Evolutionary conservation across 371 early-diverging fungal genomes (phyloP).

Genomic region (Amoeboaphelidium protococcarum): DNA sequence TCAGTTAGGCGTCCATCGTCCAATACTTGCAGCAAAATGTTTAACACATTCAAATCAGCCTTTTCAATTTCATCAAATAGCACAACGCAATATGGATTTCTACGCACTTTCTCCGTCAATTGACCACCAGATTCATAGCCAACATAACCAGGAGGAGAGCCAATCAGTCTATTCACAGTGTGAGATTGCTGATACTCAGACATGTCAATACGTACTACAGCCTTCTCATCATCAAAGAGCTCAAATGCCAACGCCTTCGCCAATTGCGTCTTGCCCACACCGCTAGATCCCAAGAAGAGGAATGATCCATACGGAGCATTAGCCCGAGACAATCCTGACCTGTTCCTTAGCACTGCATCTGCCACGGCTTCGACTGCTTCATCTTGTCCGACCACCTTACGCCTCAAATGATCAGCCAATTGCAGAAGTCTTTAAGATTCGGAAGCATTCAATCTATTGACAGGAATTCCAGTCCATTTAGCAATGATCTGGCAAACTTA

Average conservation of each 20-base stretch:
- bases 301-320: slow-evolving; percentile 29
- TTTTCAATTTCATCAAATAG: slow-evolving; percentile 64
- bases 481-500: slow-evolving; percentile 44
- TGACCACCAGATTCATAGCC: slow-evolving; percentile 56
- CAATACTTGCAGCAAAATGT: slow-evolving; percentile 50
- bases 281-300: slow-evolving; percentile 62
- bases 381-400: slow-evolving; percentile 47
- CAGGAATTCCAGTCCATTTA: slow-evolving; percentile 55
- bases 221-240: slow-evolving; percentile 48
- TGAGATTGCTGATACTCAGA: slow-evolving; percentile 53
- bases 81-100: slow-evolving; percentile 46
- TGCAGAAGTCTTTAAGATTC: slow-evolving; percentile 39
- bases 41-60: slow-evolving; percentile 50
- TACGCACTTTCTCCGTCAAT: slow-evolving; percentile 44
- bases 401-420: slow-evolving; percentile 25
- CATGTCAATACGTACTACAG: slow-evolving; percentile 54
- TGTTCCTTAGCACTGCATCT: slow-evolving; percentile 35
- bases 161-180: slow-evolving; percentile 41
- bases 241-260: slow-evolving; percentile 45
- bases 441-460: slow-evolving; percentile 30
- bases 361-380: slow-evolving; percentile 40
- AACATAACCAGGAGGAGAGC: slow-evolving; percentile 46
- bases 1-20: slow-evolving; percentile 61
- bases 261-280: slow-evolving; percentile 62
- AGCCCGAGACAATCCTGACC: slow-evolving; percentile 33